Evolutionary conservation across 352 stramenopile genomes (phyloP), one percentile per base, ranked within the genome.

Genomic region (Phytophthora meadii): DNA sequence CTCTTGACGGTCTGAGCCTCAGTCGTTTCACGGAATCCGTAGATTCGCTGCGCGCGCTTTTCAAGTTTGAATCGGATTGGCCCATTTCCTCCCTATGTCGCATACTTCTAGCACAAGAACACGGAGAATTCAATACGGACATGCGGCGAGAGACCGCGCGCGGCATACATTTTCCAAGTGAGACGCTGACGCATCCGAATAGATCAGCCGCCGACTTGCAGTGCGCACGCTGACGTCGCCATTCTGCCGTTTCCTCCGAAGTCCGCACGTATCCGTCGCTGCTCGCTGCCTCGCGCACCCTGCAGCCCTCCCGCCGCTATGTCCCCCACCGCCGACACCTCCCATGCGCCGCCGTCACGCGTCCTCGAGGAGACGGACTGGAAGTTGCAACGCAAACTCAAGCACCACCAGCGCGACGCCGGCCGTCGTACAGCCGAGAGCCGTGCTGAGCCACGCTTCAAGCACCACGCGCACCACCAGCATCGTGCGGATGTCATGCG

Each of bases 341-440:
- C 60, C 14, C 27, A 42, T 50, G 42, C 41, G 25, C 37, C 58
- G 14, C 36, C 55, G 30, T 65, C 56, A 19, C 45, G 52, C 57
- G 53, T 74, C 42, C 39, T 75, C 25, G 52, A 73, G 45, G 74
- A 82, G n/a, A 61, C 70, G 40, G 58, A 81, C 66, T 87, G 64
- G 74, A 91, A 89, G 57, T 54, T 71, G 37, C 81, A 87, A 58
- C 81, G 81, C 75, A 87, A 90, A 59, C 65, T 90, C 63, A 89
- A 90, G 75, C 77, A 90, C 56, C 72, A 82, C 61, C 80, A 87
- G 68, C 82, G 80, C 50, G 80, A 89, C 55, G 64, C 75, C 5
- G 68, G 68, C 45, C 81, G 79, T 41, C 77, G 77, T 15, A 54
- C 52, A 17, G 67, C 53, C n/a, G 62, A 70, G 34, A 41, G 32